Percentiles rank a stretch among this genome's conserved stretches.
These are phyloP conservation scores for Davidsoniella virescens DNA, from an alignment of 2,329 filamentous ascomycete species.

Conservation along the genomic window DNA sequence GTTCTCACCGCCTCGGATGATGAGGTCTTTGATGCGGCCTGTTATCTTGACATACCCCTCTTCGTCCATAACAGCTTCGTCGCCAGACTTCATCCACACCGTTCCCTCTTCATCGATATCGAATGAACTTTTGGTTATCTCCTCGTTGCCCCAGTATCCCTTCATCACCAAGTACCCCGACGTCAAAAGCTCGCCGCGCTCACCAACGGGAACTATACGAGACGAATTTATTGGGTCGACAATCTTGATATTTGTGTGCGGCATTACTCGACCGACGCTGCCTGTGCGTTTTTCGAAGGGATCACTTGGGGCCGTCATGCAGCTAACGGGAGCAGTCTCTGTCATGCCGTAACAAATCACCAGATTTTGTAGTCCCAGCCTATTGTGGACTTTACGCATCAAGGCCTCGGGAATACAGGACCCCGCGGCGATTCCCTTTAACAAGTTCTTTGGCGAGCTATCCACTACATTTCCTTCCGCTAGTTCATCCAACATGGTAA, in stretches of 20 bases:
- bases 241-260: constrained; percentile 63
- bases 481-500: constrained; percentile 68
- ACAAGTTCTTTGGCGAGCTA: constrained; percentile 28
- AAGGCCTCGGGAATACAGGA: constrained; percentile 68
- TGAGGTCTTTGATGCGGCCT: constrained; percentile 83
- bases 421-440: constrained; percentile 86
- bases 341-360: constrained; percentile 98
- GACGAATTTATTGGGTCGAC: constrained; percentile 50
- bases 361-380: constrained; percentile 61
- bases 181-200: constrained; percentile 66
- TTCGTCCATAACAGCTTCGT: constrained; percentile 73
- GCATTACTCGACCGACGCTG: constrained; percentile 65
- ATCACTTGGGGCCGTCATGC: constrained; percentile 70
- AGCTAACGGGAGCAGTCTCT: constrained; percentile 63
- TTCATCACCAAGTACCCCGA: constrained; percentile 81
- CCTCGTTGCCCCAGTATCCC: constrained; percentile 69
- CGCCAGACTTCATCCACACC: constrained; percentile 82
- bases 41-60: constrained; percentile 81
- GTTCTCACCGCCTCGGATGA: constrained; percentile 90
- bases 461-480: constrained; percentile 23
- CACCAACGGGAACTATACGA: constrained; percentile 43
- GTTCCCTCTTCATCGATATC: constrained; percentile 25
- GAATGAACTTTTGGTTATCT: constrained; percentile 51
- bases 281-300: constrained; percentile 55
- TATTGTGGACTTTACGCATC: constrained; percentile 58